Evolutionary conservation across 192 early-diverging fungal species (phyloP), one percentile per base, ranked within the genome.

Genomic region (Coemansia sp.): DNA sequence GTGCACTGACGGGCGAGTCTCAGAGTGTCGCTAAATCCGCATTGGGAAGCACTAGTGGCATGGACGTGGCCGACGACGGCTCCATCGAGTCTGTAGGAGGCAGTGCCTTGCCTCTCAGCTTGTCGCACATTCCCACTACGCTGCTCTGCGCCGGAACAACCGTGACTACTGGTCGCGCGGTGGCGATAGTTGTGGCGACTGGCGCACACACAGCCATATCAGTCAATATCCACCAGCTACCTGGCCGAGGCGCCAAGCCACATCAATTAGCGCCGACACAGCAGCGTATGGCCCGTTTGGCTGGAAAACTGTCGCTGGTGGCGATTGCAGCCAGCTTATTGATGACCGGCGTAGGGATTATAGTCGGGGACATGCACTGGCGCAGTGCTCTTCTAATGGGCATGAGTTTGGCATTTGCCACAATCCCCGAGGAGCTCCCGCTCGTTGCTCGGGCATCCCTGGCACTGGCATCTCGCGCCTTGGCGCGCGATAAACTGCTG

Each of bases 1-100:
- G 92, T 48, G 87, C 93, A 76, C 83, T 98, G 14, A 97, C 97
- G 0, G 97, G 97, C 54, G 95, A 98, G 77, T 89, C 87, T 2
- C 74, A 88, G 17, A 78, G 46, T 31, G 66, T 69, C 13, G 42
- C 57, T 57, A 75, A 75, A 57, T 4, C 48, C 7, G 62, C 73
- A 17, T 61, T 80, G 16, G 66, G 29, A 3, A 33, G 36, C 61
- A 60, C 48, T 65, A 40, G 4, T 69, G 35, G 24, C 41, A 31
- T 63, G 39, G 42, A 46, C 24, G 46, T 21, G n/a, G 46, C 9
- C 21, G 48, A 59, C 27, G 39, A 39, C 33, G 63, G 40, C 57
- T 39, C 51, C 16, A 39, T 54, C 6, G 51, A 11, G 29, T 27
- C 51, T 27, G 51, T 4, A 9, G 27, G 51, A 54, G 51, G 51